Conservation (phyloP, 75 land plant genomes). For the Sequoia sempervirens region DNA sequence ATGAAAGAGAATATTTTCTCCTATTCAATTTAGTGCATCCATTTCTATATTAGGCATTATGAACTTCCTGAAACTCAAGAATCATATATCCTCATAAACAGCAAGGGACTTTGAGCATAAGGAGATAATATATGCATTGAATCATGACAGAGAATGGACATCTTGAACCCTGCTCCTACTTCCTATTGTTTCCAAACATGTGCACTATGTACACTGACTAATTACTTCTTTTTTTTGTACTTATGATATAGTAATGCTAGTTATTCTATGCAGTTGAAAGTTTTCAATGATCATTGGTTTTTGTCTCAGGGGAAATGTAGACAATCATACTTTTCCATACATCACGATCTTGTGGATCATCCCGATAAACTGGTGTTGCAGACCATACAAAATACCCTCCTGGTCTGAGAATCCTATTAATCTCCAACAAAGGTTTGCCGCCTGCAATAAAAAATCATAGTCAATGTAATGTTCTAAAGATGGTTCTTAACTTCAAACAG, state of each 20-base stretch:
- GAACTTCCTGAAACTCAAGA: background rate
- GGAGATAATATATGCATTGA: background rate
- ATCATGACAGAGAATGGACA: background rate
- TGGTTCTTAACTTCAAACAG: background rate
- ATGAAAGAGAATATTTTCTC: background rate
- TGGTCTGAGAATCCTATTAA: constrained; percentile 60
- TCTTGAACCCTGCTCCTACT: background rate
- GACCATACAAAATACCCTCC: constrained; percentile 70
- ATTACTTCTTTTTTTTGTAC: background rate
- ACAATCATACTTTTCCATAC: constrained; percentile 44
- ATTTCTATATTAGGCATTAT: background rate
- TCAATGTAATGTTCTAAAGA: background rate
- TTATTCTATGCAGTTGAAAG: background rate
- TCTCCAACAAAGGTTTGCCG: constrained; percentile 59
- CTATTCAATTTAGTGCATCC: background rate
- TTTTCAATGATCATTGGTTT: background rate
- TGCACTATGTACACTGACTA: background rate
- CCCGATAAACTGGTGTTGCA: constrained; percentile 65
- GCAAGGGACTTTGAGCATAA: background rate
- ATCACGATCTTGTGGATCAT: constrained; percentile 26
- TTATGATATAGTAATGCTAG: background rate
- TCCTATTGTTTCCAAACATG: background rate
- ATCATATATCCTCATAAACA: background rate
- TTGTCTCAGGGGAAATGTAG: background rate
- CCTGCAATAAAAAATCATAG: constrained; percentile 21